Conservation (phyloP, 2,329 filamentous ascomycete species). For the Dothistroma pini region DNA sequence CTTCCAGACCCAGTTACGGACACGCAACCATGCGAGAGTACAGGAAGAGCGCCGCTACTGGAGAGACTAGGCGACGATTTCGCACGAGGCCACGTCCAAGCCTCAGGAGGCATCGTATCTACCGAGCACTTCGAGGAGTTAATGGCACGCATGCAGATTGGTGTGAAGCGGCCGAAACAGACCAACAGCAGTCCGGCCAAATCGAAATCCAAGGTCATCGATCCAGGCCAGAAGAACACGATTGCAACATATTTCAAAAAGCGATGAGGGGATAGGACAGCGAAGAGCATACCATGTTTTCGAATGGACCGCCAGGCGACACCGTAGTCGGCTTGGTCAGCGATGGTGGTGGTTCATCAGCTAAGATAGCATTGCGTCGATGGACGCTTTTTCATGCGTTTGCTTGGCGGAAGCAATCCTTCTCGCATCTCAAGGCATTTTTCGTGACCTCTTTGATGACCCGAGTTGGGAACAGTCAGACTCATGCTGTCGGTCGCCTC, state of each 20-base stretch:
- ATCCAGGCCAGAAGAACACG: conserved; percentile 20
- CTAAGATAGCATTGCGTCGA: too few species aligned
- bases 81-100: conserved; percentile 64
- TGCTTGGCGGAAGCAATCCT: too few species aligned
- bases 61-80: conserved; percentile 60
- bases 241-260: conserved; percentile 19
- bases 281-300: background rate
- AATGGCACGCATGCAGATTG: conserved; percentile 56
- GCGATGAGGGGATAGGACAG: background rate
- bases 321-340: too few species aligned
- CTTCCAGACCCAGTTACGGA: conserved; percentile 26
- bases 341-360: too few species aligned
- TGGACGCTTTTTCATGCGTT: too few species aligned
- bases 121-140: conserved; percentile 62
- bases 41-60: conserved; percentile 33
- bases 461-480: too few species aligned
- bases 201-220: conserved; percentile 12
- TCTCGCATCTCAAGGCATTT: too few species aligned
- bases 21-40: background rate
- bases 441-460: too few species aligned
- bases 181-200: conserved; percentile 29
- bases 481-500: too few species aligned
- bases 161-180: conserved; percentile 48
- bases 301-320: too few species aligned
- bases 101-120: conserved; percentile 62